Evolutionary conservation across 306 rosid genomes (phyloP).

Genomic region (Biancaea sappan): DNA sequence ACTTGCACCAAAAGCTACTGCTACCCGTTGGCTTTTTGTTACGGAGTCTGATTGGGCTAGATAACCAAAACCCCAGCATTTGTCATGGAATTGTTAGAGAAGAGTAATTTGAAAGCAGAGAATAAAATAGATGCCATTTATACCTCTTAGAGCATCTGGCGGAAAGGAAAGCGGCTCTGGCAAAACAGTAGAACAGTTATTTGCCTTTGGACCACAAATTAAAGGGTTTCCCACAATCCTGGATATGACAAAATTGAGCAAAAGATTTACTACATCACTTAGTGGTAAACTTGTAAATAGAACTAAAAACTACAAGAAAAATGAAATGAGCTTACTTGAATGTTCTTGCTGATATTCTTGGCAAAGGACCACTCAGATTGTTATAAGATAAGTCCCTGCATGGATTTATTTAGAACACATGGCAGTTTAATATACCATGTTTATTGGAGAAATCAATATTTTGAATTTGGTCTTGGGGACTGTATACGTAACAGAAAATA

Average conservation of each 20-base stretch:
- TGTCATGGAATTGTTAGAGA: conserved; percentile 25
- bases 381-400: conserved; percentile 93
- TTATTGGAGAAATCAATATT: conserved; percentile 18
- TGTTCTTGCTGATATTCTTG: conserved; percentile 88
- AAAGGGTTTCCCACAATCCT: conserved; percentile 93
- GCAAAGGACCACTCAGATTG: conserved; percentile 88
- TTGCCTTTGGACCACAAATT: conserved; percentile 77
- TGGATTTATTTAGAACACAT: conserved; percentile 33
- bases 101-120: conserved; percentile 2
- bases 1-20: conserved; percentile 85
- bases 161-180: conserved; percentile 95
- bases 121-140: conserved; percentile 5
- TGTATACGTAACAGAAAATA: conserved; percentile 10
- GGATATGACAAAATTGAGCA: conserved; percentile 26
- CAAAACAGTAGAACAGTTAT: conserved; percentile 75
- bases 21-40: conserved; percentile 64
- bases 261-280: conserved; percentile 4
- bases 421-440: conserved; percentile 1
- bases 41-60: conserved; percentile 60
- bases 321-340: conserved; percentile 68
- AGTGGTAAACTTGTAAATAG: conserved; percentile 10
- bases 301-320: neutral
- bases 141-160: conserved; percentile 74
- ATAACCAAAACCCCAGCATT: conserved; percentile 39
- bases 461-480: neutral